phyloP scores from a whole-genome alignment of 768 basidiomycete species.

The Tylopilus subfusipes region DNA sequence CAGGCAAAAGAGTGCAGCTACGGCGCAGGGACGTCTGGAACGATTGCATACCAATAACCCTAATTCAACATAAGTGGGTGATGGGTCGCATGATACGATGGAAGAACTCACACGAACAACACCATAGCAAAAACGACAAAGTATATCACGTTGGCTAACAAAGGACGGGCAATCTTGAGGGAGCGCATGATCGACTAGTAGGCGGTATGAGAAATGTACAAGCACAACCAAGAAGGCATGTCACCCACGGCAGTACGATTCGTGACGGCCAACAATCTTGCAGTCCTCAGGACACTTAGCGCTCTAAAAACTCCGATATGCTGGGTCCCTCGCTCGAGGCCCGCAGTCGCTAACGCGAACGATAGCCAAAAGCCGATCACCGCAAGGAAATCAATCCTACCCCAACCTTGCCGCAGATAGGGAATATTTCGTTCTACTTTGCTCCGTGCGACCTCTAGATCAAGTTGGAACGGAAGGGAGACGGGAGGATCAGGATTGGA shows the following conservation, averaged over 20 bases:
- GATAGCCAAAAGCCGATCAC: conserved; percentile 84
- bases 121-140: conserved; percentile 91
- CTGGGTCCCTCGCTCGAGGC: conserved; percentile 58
- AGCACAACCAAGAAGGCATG: too few relatives aligned
- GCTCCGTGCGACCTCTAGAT: conserved; percentile 48
- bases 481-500: conserved; percentile 39
- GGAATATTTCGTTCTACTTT: conserved; percentile 70
- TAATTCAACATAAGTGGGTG: background rate
- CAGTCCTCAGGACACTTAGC: conserved; percentile 77
- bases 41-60: conserved; percentile 88
- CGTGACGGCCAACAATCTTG: conserved; percentile 70
- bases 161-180: conserved; percentile 82
- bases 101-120: conserved; percentile 70
- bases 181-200: conserved; percentile 81
- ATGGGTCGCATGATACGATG: background rate
- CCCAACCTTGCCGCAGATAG: conserved; percentile 92
- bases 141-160: conserved; percentile 86
- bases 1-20: conserved; percentile 53
- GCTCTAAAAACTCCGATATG: conserved; percentile 90
- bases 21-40: conserved; percentile 83
- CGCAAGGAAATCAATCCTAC: conserved; percentile 83
- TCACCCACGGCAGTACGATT: too few relatives aligned
- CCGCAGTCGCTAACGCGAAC: conserved; percentile 64
- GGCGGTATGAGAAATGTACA: too few relatives aligned
- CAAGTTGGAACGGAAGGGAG: conserved; percentile 59